Conservation (phyloP, 139 green algal species). For the Volvox reticuliferus region DNA sequence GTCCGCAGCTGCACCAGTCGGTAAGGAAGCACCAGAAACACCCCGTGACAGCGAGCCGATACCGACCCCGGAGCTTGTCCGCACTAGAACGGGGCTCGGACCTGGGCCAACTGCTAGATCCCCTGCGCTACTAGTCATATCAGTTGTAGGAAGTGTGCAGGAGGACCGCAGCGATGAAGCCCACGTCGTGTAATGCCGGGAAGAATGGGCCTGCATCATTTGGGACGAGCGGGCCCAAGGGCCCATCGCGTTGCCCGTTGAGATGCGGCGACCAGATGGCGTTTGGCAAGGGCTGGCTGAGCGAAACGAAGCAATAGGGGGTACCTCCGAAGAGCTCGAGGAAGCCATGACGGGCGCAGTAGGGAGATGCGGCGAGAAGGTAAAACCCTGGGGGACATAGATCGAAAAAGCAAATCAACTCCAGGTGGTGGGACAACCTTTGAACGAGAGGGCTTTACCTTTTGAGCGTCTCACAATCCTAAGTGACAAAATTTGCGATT, state of each 20-base stretch:
- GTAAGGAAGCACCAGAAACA: not conserved
- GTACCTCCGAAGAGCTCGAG: not conserved
- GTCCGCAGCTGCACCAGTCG: not conserved
- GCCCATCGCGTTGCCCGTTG: not conserved
- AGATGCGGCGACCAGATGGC: not conserved
- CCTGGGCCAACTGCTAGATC: not conserved
- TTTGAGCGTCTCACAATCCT: too few relatives aligned
- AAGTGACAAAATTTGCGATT: too few relatives aligned
- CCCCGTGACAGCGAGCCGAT: not conserved
- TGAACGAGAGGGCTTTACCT: too few relatives aligned
- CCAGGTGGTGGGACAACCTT: too few relatives aligned
- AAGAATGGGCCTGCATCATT: not conserved
- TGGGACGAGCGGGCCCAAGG: conserved; percentile 34
- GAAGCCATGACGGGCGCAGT: not conserved
- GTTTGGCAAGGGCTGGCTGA: not conserved
- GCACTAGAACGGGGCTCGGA: not conserved
- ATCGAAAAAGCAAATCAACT: too few relatives aligned
- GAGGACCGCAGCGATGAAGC: conserved; percentile 20
- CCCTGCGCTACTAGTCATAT: not conserved
- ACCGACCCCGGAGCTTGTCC: not conserved
- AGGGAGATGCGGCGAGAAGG: conserved; percentile 22
- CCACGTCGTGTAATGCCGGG: not conserved
- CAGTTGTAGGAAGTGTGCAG: not conserved
- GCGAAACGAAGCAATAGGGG: not conserved
- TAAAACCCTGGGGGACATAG: not conserved